A percentile compares a stretch with the other conserved stretches of the same genome.
phyloP scores from a whole-genome alignment of 1,284 basidiomycete species.

The Porphyrellus sp. region DNA sequence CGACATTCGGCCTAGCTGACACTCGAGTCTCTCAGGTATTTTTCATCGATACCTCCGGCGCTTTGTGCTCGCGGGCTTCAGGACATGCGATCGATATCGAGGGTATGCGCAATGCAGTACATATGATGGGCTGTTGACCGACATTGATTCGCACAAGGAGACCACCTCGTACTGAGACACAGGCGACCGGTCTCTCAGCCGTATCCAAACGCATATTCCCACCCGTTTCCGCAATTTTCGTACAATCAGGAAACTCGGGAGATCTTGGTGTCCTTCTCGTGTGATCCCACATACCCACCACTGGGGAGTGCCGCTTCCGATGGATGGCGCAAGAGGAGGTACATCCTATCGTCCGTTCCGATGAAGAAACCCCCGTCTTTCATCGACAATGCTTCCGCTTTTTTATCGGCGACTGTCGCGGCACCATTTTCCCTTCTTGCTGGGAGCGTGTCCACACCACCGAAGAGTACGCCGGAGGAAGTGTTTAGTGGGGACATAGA shows the following conservation, averaged over 20 bases:
- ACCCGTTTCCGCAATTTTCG: conserved; percentile 68
- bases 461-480: conserved; percentile 55
- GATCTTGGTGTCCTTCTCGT: conserved; percentile 57
- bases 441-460: conserved; percentile 29
- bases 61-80: conserved; percentile 69
- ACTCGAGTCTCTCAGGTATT: conserved; percentile 53
- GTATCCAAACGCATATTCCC: conserved; percentile 71
- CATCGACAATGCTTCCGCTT: conserved; percentile 64
- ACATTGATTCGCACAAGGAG: conserved; percentile 40
- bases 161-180: conserved; percentile 65
- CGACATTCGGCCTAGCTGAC: conserved; percentile 2
- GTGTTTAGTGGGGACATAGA: conserved; percentile 67
- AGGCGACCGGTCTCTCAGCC: conserved; percentile 68
- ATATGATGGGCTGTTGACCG: conserved; percentile 4
- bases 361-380: conserved; percentile 61
- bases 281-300: conserved; percentile 60
- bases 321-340: conserved; percentile 57
- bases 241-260: conserved; percentile 54
- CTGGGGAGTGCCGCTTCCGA: conserved; percentile 33
- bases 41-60: conserved; percentile 73
- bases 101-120: conserved; percentile 41
- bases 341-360: conserved; percentile 63
- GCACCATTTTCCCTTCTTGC: conserved; percentile 50
- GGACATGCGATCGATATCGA: conserved; percentile 79
- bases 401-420: conserved; percentile 55